Evolutionary conservation across 352 stramenopile genomes (phyloP), one percentile per base, ranked within the genome.

Genomic region (Elongisporangium anandrum): DNA sequence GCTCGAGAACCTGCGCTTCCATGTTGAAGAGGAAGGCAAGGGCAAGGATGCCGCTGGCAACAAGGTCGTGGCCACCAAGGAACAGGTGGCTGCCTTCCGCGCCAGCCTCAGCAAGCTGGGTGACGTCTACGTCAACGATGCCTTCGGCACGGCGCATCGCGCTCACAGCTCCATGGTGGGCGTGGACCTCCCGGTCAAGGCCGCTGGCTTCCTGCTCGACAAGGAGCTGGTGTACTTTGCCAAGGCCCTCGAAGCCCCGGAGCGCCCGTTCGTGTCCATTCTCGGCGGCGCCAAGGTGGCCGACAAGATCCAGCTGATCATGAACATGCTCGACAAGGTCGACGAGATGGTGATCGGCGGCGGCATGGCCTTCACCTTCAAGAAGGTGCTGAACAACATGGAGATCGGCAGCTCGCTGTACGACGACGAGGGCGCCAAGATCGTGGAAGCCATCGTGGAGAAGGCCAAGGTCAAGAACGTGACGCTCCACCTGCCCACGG

Each of bases 281-380:
- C 88, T 99, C 52, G 98, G 98, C 61, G 98, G 98, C 56, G 97
- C 98, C 63, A 99, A 99, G 85, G 97, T 99, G 41, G 97, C 94
- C 45, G 97, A 98, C 66, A 99, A 99, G 84, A 98, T 99, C 72
- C 93, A 97, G 57, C 85, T 99, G 21, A 99, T 99, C 81, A 96
- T 99, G 87, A 98, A 95, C 70, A 92, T 99, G 72, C 88, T 99
- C 29, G 96, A 99, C 69, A 99, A 99, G 75, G 87, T 96, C 52
- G 97, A 99, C 73, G 95, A 96, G 61, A 98, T 99, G 79, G 86
- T 99, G 50, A 90, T 99, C 49, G 98, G 97, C 54, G 98, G 97
- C 53, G 98, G 97, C 69, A 99, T 99, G 97, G 97, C 98, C 60
- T 99, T 99, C 77, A 99, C 98, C n/a, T 99, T 99, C 82, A 98